phyloP scores from a whole-genome alignment of 2,329 filamentous ascomycete species.

The Acrocalymma vagum region DNA sequence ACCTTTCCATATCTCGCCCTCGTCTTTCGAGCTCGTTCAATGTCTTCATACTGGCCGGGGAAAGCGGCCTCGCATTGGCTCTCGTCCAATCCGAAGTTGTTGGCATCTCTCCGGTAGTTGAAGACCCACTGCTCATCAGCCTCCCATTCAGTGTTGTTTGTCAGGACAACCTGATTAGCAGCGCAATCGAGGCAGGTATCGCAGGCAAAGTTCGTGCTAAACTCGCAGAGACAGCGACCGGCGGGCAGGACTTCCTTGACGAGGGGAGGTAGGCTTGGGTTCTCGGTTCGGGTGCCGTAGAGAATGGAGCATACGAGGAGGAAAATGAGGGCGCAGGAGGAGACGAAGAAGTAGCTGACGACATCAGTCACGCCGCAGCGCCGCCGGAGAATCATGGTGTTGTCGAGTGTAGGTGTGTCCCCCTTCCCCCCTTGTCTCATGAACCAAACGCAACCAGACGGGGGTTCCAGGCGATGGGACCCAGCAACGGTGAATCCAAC shows the following conservation, averaged over 20 bases:
- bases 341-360: constrained; percentile 37
- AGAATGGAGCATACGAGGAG: constrained; percentile 41
- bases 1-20: constrained; percentile 33
- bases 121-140: constrained; percentile 38
- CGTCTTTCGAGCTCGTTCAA: constrained; percentile 34
- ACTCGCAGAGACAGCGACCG: constrained; percentile 42
- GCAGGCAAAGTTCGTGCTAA: constrained; percentile 40
- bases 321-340: constrained; percentile 37
- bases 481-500: too few relatives aligned
- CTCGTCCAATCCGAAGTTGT: constrained; percentile 39
- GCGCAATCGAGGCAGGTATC: constrained; percentile 43
- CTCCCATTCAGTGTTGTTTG: constrained; percentile 21
- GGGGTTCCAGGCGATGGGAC: too few relatives aligned
- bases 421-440: too few relatives aligned
- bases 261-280: constrained; percentile 34
- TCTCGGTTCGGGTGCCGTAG: constrained; percentile 43
- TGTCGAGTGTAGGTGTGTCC: constrained; percentile 18
- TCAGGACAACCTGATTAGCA: constrained; percentile 27
- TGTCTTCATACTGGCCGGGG: constrained; percentile 40
- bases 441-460: too few relatives aligned
- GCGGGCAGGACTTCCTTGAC: constrained; percentile 42
- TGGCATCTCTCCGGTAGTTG: constrained; percentile 33
- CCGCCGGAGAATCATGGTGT: constrained; percentile 37
- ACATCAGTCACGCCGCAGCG: constrained; percentile 33
- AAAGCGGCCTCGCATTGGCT: constrained; percentile 41